Evolutionary conservation across 495 filamentous ascomycete species (phyloP).

Genomic region (Margaritispora aquatica): DNA sequence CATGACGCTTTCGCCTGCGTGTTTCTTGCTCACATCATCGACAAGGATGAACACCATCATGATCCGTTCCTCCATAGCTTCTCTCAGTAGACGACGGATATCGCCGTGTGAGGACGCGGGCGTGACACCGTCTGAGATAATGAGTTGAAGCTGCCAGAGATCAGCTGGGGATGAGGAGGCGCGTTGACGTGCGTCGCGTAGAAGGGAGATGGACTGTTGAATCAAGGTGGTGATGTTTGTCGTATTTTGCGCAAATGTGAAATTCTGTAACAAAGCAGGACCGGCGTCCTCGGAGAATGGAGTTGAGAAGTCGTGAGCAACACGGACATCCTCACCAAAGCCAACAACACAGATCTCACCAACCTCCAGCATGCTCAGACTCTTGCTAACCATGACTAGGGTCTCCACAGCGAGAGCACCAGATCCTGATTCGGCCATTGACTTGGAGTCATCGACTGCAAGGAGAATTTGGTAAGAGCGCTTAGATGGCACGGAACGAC

Average conservation of each 20-base stretch:
- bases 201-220: constrained; percentile 67
- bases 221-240: constrained; percentile 82
- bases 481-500: constrained; percentile 82
- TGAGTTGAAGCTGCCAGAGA: constrained; percentile 93
- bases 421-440: constrained; percentile 72
- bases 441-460: constrained; percentile 91
- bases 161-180: constrained; percentile 57
- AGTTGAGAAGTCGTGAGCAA: constrained; percentile 82
- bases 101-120: constrained; percentile 71
- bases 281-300: constrained; percentile 82
- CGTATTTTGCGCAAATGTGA: constrained; percentile 75
- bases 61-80: constrained; percentile 86
- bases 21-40: constrained; percentile 57
- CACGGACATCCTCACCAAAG: constrained; percentile 80
- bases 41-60: constrained; percentile 98
- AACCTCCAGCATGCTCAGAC: constrained; percentile 83
- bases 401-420: constrained; percentile 81
- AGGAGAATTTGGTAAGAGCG: constrained; percentile 95
- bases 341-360: constrained; percentile 85
- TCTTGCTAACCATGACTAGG: constrained; percentile 78
- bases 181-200: constrained; percentile 65
- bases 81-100: constrained; percentile 71
- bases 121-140: constrained; percentile 89
- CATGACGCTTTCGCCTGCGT: constrained; percentile 53
- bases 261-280: constrained; percentile 71